A percentile compares a stretch with the other conserved stretches of the same genome.
Evolutionary conservation across 2,329 filamentous ascomycete genomes (phyloP).

Genomic region (Purpureocillium lavendulum): DNA sequence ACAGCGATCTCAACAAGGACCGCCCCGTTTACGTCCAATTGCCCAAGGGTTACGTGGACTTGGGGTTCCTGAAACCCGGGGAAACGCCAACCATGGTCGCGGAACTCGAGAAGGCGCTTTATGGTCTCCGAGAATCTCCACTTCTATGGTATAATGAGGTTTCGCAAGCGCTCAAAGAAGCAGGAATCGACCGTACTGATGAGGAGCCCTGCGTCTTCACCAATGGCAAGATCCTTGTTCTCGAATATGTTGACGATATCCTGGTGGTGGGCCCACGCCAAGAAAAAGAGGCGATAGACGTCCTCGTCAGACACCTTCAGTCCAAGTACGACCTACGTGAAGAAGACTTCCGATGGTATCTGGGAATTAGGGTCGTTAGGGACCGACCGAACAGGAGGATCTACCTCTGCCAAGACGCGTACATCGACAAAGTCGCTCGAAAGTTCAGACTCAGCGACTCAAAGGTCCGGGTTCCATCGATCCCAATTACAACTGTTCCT

Average conservation of each 20-base stretch:
- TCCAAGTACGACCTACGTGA: background rate
- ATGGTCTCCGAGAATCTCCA: too few relatives aligned
- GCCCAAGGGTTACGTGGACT: background rate
- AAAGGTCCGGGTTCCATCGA: too few relatives aligned
- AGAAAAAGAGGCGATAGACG: background rate
- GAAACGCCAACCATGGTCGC: too few relatives aligned
- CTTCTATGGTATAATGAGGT: too few relatives aligned
- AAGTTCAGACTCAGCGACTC: background rate
- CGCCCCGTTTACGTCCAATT: background rate
- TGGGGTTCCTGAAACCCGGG: too few relatives aligned
- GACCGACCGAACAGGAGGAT: background rate
- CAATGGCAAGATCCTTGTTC: background rate
- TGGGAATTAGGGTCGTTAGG: constrained; percentile 1
- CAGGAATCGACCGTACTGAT: background rate
- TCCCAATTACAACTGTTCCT: background rate
- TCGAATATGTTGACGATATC: too few relatives aligned
- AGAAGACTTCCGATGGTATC: constrained; percentile 1
- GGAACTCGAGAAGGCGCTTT: too few relatives aligned
- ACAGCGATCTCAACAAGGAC: background rate
- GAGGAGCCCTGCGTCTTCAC: constrained; percentile 1
- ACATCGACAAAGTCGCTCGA: background rate
- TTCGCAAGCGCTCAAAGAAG: too few relatives aligned
- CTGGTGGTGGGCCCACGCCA: background rate
- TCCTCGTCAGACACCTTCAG: background rate
- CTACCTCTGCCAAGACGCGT: background rate